phyloP scores from a whole-genome alignment of 2,329 filamentous ascomycete species.

The Xylaria sp. region DNA sequence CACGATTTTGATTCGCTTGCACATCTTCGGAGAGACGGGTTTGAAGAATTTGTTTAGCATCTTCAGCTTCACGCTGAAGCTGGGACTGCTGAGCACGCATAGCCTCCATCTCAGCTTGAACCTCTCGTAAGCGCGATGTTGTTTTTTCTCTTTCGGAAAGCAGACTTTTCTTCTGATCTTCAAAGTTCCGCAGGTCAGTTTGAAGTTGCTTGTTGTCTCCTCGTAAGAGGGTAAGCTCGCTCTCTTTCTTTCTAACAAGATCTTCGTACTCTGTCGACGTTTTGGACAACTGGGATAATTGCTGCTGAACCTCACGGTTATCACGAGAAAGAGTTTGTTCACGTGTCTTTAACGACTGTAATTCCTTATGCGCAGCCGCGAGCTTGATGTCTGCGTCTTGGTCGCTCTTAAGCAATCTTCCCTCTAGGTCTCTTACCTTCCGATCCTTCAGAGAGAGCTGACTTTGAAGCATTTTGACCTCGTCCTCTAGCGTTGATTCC shows the following conservation, averaged over 20 bases:
- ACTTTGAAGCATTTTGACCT: slow-evolving; percentile 90
- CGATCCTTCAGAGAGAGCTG: slow-evolving; percentile 87
- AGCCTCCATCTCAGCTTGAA: slow-evolving; percentile 86
- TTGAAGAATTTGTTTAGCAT: slow-evolving; percentile 85
- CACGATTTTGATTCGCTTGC: slow-evolving; percentile 79
- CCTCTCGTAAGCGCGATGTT: slow-evolving; percentile 75
- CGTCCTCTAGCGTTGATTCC: slow-evolving; percentile 77
- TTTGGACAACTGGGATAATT: slow-evolving; percentile 83
- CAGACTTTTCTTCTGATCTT: slow-evolving; percentile 77
- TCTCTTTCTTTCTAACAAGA: slow-evolving; percentile 90
- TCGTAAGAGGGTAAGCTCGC: slow-evolving; percentile 84
- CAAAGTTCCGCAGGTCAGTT: slow-evolving; percentile 76
- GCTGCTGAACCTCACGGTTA: slow-evolving; percentile 80
- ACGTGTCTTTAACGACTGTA: slow-evolving; percentile 73
- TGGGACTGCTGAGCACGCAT: slow-evolving; percentile 84
- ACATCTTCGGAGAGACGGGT: slow-evolving; percentile 89
- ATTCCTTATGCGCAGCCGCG: slow-evolving; percentile 76
- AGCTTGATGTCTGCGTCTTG: slow-evolving; percentile 90
- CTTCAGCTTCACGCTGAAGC: slow-evolving; percentile 84
- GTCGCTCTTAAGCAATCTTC: slow-evolving; percentile 80
- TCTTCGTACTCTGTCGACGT: slow-evolving; percentile 97
- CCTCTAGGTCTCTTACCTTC: slow-evolving; percentile 86
- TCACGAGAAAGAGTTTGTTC: slow-evolving; percentile 80
- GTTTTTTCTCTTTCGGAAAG: slow-evolving; percentile 79
- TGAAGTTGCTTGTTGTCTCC: slow-evolving; percentile 84